phyloP scores from a whole-genome alignment of 495 filamentous ascomycete species.

The Aspergillus coremiiformis region DNA sequence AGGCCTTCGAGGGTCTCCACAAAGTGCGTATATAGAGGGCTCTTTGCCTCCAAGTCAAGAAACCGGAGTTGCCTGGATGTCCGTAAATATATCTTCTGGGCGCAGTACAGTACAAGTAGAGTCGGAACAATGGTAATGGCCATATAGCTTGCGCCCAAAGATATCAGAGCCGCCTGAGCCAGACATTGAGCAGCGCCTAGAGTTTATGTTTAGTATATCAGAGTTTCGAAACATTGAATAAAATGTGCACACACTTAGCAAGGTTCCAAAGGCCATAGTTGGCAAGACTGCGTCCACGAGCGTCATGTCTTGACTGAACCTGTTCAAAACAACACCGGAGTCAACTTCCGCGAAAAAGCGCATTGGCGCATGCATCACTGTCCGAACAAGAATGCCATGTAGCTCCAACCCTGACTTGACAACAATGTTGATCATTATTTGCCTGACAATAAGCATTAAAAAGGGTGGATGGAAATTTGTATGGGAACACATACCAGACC shows the following conservation, averaged over 20 bases:
- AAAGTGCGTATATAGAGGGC: conserved; percentile 38
- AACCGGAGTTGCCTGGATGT: conserved; percentile 47
- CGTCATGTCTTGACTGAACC: background rate
- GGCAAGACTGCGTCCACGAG: background rate
- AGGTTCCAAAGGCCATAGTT: too few species aligned
- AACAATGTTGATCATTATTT: too few species aligned
- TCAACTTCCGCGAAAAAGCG: background rate
- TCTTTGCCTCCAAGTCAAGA: conserved; percentile 39
- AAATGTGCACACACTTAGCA: too few species aligned
- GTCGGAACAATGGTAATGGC: conserved; percentile 13
- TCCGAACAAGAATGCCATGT: background rate
- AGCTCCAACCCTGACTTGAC: too few species aligned
- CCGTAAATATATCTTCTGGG: conserved; percentile 37
- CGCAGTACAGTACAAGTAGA: background rate
- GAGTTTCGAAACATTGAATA: too few species aligned
- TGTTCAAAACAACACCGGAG: background rate
- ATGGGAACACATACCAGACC: too few species aligned
- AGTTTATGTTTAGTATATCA: too few species aligned
- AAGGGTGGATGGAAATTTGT: too few species aligned
- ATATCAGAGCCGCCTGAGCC: background rate
- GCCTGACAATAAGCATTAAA: too few species aligned
- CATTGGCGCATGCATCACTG: background rate
- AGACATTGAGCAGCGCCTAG: too few species aligned
- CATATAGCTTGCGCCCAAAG: background rate
- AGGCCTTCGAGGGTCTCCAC: conserved; percentile 59